These are phyloP conservation scores for Neurospora sp. DNA, from an alignment of 495 filamentous ascomycete genomes.

Conservation along the genomic window DNA sequence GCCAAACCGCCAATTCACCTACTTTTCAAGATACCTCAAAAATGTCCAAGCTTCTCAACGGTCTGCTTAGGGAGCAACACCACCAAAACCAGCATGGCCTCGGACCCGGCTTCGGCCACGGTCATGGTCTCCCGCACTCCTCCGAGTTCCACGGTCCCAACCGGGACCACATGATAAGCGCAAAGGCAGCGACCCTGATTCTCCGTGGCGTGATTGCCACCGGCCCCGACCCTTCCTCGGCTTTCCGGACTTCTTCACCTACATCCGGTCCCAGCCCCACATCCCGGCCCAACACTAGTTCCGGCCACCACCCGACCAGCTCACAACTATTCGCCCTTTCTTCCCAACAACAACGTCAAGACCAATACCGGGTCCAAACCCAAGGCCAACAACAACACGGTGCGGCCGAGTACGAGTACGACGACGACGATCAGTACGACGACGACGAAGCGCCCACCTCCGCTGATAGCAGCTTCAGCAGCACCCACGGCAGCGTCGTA, in stretches of 20 bases:
- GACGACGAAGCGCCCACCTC: not conserved
- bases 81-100: not conserved
- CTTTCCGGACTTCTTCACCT: constrained; percentile 17
- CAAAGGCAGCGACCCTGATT: constrained; percentile 11
- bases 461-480: not conserved
- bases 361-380: not conserved
- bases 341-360: not conserved
- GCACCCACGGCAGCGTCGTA: not conserved
- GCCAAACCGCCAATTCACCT: not conserved
- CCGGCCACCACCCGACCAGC: not conserved
- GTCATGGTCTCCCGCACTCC: not conserved
- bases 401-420: not conserved
- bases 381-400: not conserved
- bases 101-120: not conserved
- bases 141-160: not conserved
- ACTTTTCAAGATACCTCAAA: not conserved
- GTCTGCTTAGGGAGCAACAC: not conserved
- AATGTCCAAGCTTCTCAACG: not conserved
- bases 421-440: not conserved
- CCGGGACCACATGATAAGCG: constrained; percentile 7
- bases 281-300: constrained; percentile 15
- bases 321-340: not conserved
- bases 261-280: constrained; percentile 11
- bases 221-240: not conserved
- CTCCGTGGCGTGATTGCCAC: constrained; percentile 10